Base-by-base conservation (phyloP, 2,329 filamentous ascomycete genomes). In the Apiospora kogelbergensis region DNA sequence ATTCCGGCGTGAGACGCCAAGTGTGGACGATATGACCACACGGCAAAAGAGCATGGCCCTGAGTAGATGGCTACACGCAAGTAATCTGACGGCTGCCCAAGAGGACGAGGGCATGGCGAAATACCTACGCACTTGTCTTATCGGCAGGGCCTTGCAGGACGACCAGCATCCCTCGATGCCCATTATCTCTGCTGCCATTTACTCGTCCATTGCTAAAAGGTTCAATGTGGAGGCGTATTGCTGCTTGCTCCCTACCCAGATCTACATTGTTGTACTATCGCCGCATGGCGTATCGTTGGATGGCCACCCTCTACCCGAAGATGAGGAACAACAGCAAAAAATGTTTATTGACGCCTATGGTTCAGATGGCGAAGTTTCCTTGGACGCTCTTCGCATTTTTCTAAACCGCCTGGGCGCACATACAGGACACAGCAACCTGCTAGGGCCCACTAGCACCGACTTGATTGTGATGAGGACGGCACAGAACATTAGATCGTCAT, bases 281-380 rank as follows among this genome's bases (percentile, higher is more conserved):
- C 85, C 86, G 0, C 77, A 82, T 0, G 89, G 88, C 2, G 79
- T 87, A 73, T 89, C 90, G 41, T 80, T 94, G 65, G 88, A 94
- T 76, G 88, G 82, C 24, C 73, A 73, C 15, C 74, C 74, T 33
- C 69, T 81, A 7, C 74, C 78, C 9, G 74, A 77, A 15, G 78
- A 84, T 1, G 80, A 84, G 64, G 81, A 83, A 33, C 73, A 78
- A 17, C 79, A 79, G 9, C 83, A 86, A 69, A 83, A 84, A 63
- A 95, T 97, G 88, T 97, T 93, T 77, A 84, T 98, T 72, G 93
- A 97, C 75, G 94, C 95, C 0, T 97, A 93, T 79, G 87, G 89
- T 37, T 89, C 87, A 2, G 86, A 89, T 42, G 80, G 87, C 17
- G 94, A 97, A 79, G 87, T 95, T 0, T 83, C 86, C 0, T 78